These are phyloP conservation scores for Solanum appendiculatum DNA, from an alignment of 257 asterid species.

Conservation along the genomic window DNA sequence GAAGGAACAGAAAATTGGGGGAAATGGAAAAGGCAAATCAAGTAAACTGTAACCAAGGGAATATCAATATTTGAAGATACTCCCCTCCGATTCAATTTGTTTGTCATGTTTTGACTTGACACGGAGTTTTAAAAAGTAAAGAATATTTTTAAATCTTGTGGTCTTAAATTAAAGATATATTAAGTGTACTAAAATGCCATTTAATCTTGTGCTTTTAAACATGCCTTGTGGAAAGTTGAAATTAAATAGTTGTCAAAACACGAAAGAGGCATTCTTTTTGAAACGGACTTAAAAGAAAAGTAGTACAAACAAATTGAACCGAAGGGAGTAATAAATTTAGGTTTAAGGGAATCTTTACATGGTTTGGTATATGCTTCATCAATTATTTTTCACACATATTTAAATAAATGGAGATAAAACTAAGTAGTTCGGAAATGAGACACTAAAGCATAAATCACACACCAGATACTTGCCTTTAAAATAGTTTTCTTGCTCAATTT, in stretches of 20 bases:
- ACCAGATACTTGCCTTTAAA: too few species aligned
- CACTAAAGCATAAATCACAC: too few species aligned
- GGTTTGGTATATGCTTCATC: too few species aligned
- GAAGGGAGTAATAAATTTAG: too few species aligned
- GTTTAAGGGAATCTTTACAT: too few species aligned
- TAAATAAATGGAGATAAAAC: too few species aligned
- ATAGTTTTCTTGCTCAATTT: too few species aligned
- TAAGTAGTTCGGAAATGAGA: too few species aligned
- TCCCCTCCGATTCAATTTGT: neutral
- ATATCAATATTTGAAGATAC: neutral
- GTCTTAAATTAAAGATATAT: neutral
- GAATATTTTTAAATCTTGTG: too few species aligned
- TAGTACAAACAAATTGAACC: too few species aligned
- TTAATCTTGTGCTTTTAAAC: neutral
- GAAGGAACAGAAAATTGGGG: neutral
- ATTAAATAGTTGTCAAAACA: neutral
- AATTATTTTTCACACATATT: too few species aligned
- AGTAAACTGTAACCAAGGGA: neutral
- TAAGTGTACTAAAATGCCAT: neutral
- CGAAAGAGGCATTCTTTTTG: neutral
- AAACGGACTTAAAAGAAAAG: neutral
- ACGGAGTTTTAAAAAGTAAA: neutral
- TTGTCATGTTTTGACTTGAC: neutral
- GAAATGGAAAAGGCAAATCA: neutral
- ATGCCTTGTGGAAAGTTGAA: neutral